Percentiles rank a stretch among this genome's conserved stretches.
Evolutionary conservation across 164 flowering plant species (phyloP).

Genomic region (Litsea cubeba): DNA sequence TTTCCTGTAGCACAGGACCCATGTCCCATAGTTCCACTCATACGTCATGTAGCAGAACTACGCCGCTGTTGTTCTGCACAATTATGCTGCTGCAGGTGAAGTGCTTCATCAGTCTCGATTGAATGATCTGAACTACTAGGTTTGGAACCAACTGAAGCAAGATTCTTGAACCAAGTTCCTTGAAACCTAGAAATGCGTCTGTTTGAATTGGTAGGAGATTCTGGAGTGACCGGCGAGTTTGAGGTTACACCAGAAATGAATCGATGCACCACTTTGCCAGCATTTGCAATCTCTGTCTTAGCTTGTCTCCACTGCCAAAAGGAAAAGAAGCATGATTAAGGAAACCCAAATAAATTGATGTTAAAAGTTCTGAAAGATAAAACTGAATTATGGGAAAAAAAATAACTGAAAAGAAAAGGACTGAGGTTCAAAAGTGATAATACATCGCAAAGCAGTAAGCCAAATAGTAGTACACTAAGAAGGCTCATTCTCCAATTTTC

Average conservation of each 20-base stretch:
- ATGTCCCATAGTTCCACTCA: background rate
- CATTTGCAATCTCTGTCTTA: slow-evolving; percentile 80
- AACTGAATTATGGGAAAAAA: no score
- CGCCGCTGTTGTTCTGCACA: background rate
- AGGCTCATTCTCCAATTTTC: no score
- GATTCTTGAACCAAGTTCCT: slow-evolving; percentile 69
- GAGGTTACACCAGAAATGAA: slow-evolving; percentile 42
- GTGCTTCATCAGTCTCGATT: slow-evolving; percentile 29
- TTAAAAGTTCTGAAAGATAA: no score
- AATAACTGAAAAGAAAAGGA: no score
- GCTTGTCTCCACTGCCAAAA: slow-evolving; percentile 76
- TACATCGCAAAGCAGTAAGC: background rate
- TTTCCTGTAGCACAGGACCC: background rate
- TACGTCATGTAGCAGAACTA: background rate
- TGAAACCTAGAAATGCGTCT: slow-evolving; percentile 55
- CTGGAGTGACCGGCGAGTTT: slow-evolving; percentile 32
- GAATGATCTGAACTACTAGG: slow-evolving; percentile 54
- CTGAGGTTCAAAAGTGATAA: no score
- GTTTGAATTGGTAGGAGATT: slow-evolving; percentile 43
- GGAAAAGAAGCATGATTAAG: background rate
- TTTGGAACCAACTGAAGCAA: slow-evolving; percentile 49
- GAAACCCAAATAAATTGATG: background rate
- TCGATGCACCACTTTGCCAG: slow-evolving; percentile 82
- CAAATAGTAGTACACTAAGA: no score
- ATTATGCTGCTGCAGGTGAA: slow-evolving; percentile 18